These are phyloP conservation scores for Trichosanthes truncata DNA, from an alignment of 306 rosid species.

Conservation along the genomic window DNA sequence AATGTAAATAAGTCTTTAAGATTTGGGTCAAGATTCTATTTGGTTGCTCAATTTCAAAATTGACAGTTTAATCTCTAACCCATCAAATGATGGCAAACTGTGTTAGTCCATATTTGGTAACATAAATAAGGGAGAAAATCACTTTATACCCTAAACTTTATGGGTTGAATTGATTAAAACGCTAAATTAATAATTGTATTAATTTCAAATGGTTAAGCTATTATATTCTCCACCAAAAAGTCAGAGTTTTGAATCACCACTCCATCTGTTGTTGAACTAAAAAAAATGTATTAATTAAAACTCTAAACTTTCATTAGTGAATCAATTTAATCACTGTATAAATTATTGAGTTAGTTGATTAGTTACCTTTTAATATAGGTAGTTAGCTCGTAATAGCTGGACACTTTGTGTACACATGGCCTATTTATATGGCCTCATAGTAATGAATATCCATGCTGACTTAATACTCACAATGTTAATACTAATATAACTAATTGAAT, in stretches of 20 bases:
- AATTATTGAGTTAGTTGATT: neutral
- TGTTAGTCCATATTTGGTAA: neutral
- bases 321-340: neutral
- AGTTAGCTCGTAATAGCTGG: neutral
- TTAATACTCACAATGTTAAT: neutral
- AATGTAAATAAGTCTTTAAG: neutral
- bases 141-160: neutral
- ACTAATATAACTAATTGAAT: neutral
- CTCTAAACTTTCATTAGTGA: neutral
- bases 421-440: neutral
- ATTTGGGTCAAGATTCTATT: neutral
- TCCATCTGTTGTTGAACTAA: neutral
- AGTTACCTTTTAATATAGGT: neutral
- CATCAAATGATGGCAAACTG: neutral
- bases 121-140: neutral
- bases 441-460: neutral
- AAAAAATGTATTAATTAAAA: neutral
- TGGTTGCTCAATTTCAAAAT: neutral
- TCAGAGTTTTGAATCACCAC: neutral
- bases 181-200: neutral
- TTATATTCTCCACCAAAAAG: neutral
- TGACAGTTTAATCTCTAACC: neutral
- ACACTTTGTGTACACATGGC: neutral
- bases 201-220: neutral
- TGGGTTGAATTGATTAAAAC: neutral